phyloP scores from a whole-genome alignment of 345 rosid species.

The Cardamine chenopodiifolia region DNA sequence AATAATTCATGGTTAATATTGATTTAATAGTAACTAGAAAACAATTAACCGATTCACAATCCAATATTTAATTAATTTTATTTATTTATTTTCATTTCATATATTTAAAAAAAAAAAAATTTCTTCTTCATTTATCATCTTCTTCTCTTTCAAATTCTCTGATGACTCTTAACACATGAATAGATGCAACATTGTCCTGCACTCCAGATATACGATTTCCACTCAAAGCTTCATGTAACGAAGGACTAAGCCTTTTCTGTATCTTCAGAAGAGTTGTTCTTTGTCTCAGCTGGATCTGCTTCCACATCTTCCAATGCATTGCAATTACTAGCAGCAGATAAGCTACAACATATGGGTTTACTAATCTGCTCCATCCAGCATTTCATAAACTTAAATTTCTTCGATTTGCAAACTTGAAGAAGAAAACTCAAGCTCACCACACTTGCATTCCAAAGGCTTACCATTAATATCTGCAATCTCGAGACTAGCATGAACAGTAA shows the following conservation, averaged over 20 bases:
- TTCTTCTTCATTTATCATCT: too few species aligned
- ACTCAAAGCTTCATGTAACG: slow-evolving; percentile 57
- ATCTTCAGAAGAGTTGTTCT: slow-evolving; percentile 46
- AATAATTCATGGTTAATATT: too few species aligned
- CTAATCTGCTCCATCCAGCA: slow-evolving; percentile 89
- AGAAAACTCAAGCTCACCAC: slow-evolving; percentile 63
- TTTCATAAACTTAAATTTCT: slow-evolving; percentile 82
- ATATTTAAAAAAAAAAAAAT: too few species aligned
- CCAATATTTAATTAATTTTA: too few species aligned
- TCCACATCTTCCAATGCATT: slow-evolving; percentile 38
- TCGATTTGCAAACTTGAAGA: slow-evolving; percentile 55
- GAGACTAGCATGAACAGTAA: slow-evolving; percentile 56
- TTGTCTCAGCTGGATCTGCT: slow-evolving; percentile 47
- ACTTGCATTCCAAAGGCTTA: slow-evolving; percentile 79
- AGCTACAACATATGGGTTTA: slow-evolving; percentile 48
- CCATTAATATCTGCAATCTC: slow-evolving; percentile 71
- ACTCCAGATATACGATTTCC: slow-evolving; percentile 51
- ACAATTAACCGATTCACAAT: too few species aligned
- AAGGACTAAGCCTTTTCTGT: slow-evolving; percentile 54
- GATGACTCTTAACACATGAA: slow-evolving; percentile 50
- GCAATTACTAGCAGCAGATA: slow-evolving; percentile 36
- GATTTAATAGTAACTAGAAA: too few species aligned
- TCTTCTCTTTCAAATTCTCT: too few species aligned
- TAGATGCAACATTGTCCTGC: slow-evolving; percentile 56
- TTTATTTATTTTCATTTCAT: too few species aligned